Evolutionary conservation across 805 yeast genomes (phyloP).

Genomic region (Saccharomycopsis lassenensis): DNA sequence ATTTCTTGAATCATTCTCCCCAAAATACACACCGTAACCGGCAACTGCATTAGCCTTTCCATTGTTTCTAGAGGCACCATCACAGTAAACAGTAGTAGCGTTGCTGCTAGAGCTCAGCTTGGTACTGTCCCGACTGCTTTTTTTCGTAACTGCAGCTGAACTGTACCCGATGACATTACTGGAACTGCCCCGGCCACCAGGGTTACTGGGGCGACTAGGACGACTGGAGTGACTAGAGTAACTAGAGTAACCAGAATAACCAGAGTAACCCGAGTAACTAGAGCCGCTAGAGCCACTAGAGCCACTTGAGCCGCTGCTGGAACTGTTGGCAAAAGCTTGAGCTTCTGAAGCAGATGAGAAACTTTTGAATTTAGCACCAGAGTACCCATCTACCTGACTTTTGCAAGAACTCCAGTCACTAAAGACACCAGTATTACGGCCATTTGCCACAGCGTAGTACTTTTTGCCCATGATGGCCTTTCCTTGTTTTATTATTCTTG

Average conservation of each 20-base stretch:
- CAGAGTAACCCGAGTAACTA: not conserved
- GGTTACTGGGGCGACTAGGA: not conserved
- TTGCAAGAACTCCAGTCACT: slow-evolving; percentile 48
- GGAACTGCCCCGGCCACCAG: not conserved
- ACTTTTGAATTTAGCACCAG: slow-evolving; percentile 46
- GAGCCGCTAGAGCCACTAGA: not conserved
- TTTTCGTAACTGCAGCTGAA: not conserved
- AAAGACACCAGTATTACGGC: slow-evolving; percentile 48
- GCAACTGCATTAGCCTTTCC: slow-evolving; percentile 36
- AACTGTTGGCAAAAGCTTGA: slow-evolving; percentile 25
- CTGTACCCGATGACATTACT: not conserved
- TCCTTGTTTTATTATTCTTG: too few species aligned
- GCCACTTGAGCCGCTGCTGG: slow-evolving; percentile 1
- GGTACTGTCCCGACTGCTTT: not conserved
- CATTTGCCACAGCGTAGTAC: slow-evolving; percentile 23
- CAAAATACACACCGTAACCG: slow-evolving; percentile 74
- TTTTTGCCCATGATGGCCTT: too few species aligned
- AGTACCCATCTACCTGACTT: slow-evolving; percentile 41
- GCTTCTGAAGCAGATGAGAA: slow-evolving; percentile 44
- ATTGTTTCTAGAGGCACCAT: slow-evolving; percentile 64
- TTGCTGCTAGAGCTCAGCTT: not conserved
- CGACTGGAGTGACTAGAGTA: not conserved
- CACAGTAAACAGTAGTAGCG: slow-evolving; percentile 44
- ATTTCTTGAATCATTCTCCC: slow-evolving; percentile 42
- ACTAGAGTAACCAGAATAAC: not conserved